Base-by-base conservation (phyloP, 2,329 filamentous ascomycete genomes). In the Venturia asperata region DNA sequence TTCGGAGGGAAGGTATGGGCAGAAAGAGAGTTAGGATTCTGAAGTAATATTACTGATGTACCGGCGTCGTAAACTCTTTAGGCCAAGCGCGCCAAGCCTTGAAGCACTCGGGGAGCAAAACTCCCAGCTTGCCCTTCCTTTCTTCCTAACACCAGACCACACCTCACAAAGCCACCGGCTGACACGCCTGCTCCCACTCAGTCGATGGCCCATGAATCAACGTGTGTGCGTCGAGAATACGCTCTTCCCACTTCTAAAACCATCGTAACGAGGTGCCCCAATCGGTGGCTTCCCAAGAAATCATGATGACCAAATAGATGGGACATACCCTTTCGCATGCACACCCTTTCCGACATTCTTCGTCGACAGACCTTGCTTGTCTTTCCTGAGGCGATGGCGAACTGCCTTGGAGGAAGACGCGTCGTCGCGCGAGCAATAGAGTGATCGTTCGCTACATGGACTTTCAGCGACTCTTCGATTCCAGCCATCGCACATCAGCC, bases 191-290 rank as follows among this genome's bases (percentile, higher is more conserved):
- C 74, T 71, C 74, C 79, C 71, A 86, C 82, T 84, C 55, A 27
- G 62, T 27, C 47, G 61, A 43, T 64, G 30, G 21, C 64, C 21
- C 11, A 27, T 52, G 39, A 27, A 84, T 83, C 52, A 58, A 58
- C 19, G 27, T 58, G 30, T 77, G 83, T 83, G 81, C 78, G 87
- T 88, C 87, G 79, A 90, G 87, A 91, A 78, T 72, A 80, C 82
- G 72, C 67, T 73, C 72, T 77, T 75, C 77, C 83, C 87, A 83
- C 84, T 85, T 87, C 80, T 88, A 91, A 91, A 91, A 91, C 88
- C 87, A 87, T 90, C 83, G 84, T 86, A 83, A 86, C 85, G 87
- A 91, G 85, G 84, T 84, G 79, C 81, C 77, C 62, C 45, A 78
- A 75, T 70, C 76, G 77, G 79, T 75, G 79, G 80, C 81, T 81